These are phyloP conservation scores for Cryptosporidium viatorum DNA, from an alignment of 169 alveolate genomes.

Conservation along the genomic window DNA sequence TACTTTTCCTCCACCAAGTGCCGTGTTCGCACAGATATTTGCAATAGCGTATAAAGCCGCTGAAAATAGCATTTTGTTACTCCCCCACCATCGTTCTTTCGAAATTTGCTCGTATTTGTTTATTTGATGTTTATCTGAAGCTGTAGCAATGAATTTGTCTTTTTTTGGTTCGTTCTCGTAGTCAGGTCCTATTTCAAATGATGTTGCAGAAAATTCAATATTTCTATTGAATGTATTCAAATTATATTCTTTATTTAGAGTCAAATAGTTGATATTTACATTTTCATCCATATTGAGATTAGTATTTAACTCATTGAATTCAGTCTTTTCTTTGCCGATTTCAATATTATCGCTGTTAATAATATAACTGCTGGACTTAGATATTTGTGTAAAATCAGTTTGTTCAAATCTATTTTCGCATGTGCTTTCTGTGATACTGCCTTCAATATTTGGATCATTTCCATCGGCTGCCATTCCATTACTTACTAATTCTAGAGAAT, in stretches of 20 bases:
- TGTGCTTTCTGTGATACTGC: slow-evolving; percentile 62
- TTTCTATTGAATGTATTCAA: not conserved
- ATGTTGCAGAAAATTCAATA: not conserved
- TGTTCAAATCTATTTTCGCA: slow-evolving; percentile 57
- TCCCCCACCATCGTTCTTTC: slow-evolving; percentile 66
- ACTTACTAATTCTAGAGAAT: not conserved
- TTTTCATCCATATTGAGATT: slow-evolving; percentile 35
- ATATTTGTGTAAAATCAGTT: slow-evolving; percentile 45
- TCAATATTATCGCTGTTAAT: slow-evolving; percentile 4
- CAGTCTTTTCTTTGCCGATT: not conserved
- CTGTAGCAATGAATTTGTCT: not conserved
- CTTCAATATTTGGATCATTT: slow-evolving; percentile 18
- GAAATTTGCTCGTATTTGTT: not conserved
- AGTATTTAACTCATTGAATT: not conserved
- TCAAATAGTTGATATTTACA: not conserved
- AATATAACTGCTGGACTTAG: slow-evolving; percentile 38
- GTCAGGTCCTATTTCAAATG: slow-evolving; percentile 5
- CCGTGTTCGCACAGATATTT: slow-evolving; percentile 76
- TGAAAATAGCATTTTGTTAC: slow-evolving; percentile 51
- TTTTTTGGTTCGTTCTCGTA: not conserved
- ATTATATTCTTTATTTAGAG: slow-evolving; percentile 27
- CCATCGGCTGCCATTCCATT: not conserved
- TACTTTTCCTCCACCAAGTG: slow-evolving; percentile 77
- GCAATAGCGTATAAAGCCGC: slow-evolving; percentile 72
- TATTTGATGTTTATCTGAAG: not conserved